phyloP scores from a whole-genome alignment of 805 yeast genomes.

The Ogataea methanolica region DNA sequence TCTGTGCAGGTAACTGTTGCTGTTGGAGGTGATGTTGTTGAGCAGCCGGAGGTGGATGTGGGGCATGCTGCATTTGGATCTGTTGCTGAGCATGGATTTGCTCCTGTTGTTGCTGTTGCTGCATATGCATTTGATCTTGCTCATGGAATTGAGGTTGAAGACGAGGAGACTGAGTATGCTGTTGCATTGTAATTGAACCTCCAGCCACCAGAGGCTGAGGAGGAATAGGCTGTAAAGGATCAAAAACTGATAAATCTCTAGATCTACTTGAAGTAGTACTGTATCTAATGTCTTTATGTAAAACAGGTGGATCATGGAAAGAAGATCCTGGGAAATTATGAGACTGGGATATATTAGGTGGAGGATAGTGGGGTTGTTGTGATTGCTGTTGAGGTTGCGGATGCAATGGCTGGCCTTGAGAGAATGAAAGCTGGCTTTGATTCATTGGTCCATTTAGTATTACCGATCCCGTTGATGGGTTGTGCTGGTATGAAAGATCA shows the following conservation, averaged over 20 bases:
- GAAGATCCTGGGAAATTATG: neutral
- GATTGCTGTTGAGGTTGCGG: conserved; percentile 6
- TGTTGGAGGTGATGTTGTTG: neutral
- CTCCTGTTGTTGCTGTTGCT: neutral
- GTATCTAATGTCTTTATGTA: conserved; percentile 30
- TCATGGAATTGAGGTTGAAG: neutral
- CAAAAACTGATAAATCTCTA: conserved; percentile 38
- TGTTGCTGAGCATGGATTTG: conserved; percentile 2
- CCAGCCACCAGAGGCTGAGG: neutral
- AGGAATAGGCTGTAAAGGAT: conserved; percentile 27
- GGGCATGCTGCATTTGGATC: conserved; percentile 1
- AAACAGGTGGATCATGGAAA: conserved; percentile 20
- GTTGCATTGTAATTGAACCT: neutral
- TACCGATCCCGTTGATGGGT: conserved; percentile 1
- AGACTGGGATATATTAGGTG: conserved; percentile 8
- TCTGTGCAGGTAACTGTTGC: neutral
- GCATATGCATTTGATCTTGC: neutral
- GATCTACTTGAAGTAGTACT: conserved; percentile 26
- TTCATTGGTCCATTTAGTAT: neutral
- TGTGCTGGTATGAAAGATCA: conserved; percentile 6
- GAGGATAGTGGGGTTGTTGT: conserved; percentile 5
- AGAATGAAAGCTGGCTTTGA: neutral
- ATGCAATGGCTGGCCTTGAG: conserved; percentile 13
- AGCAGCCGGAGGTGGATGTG: conserved; percentile 2
- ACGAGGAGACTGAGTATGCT: neutral